Conservation (phyloP, 768 basidiomycete species). For the Lyophyllum shimeji region DNA sequence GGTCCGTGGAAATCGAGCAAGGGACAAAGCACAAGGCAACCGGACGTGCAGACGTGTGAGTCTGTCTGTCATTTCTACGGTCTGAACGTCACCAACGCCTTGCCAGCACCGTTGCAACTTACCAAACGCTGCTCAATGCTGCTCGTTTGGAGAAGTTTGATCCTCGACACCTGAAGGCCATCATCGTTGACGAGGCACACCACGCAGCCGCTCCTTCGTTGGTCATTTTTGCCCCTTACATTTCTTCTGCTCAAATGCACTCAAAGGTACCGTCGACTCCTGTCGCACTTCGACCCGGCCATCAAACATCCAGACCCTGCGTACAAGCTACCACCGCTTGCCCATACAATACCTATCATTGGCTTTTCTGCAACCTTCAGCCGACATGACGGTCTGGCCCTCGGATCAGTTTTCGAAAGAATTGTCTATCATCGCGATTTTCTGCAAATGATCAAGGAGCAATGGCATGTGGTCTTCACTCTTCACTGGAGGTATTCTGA, state of each 20-base stretch:
- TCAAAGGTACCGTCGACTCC: constrained; percentile 70
- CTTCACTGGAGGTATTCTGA: constrained; percentile 18
- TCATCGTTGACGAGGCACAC: constrained; percentile 93
- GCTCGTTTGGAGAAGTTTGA: constrained; percentile 75
- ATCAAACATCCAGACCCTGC: constrained; percentile 53
- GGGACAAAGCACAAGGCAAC: constrained; percentile 71
- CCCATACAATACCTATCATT: constrained; percentile 72
- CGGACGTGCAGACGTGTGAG: constrained; percentile 85
- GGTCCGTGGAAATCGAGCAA: constrained; percentile 92
- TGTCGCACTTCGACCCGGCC: constrained; percentile 79
- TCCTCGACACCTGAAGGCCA: constrained; percentile 61
- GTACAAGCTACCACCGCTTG: constrained; percentile 33
- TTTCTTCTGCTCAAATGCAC: background rate
- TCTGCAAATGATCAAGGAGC: constrained; percentile 87
- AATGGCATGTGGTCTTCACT: constrained; percentile 55
- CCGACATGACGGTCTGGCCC: constrained; percentile 86
- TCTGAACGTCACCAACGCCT: background rate
- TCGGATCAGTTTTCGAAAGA: constrained; percentile 84
- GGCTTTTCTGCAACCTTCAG: constrained; percentile 97
- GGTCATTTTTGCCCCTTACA: constrained; percentile 22
- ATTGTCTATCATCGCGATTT: constrained; percentile 95
- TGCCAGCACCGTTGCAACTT: constrained; percentile 80
- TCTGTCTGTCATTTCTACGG: constrained; percentile 22
- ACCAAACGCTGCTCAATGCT: constrained; percentile 74
- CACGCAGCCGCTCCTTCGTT: constrained; percentile 93